phyloP scores from a whole-genome alignment of 805 yeast species.

The Candida insectalens region DNA sequence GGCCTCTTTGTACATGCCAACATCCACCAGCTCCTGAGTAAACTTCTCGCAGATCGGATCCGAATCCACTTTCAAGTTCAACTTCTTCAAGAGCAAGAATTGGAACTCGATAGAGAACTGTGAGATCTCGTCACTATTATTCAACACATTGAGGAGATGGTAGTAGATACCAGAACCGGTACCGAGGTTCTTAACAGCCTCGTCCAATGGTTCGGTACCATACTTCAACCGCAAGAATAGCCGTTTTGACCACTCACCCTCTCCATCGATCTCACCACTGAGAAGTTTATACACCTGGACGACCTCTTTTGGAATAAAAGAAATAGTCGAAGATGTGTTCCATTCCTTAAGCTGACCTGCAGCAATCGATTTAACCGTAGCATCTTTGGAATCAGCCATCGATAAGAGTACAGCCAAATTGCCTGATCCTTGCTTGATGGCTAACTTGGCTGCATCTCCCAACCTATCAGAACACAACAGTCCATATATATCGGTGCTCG shows the following conservation, averaged over 20 bases:
- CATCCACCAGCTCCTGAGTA: constrained; percentile 40
- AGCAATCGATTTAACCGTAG: constrained; percentile 46
- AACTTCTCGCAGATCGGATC: constrained; percentile 22
- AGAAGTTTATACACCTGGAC: constrained; percentile 56
- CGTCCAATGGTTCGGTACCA: constrained; percentile 24
- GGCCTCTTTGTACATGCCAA: constrained; percentile 48
- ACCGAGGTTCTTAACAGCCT: too few species aligned
- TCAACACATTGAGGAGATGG: constrained; percentile 8
- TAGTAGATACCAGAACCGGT: too few species aligned
- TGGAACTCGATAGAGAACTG: constrained; percentile 14
- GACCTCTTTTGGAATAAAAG: constrained; percentile 42
- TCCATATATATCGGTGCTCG: too few species aligned
- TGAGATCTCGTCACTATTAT: constrained; percentile 6
- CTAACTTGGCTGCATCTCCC: constrained; percentile 49
- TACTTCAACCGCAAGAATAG: constrained; percentile 55
- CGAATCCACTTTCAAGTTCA: constrained; percentile 12
- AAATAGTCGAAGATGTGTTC: constrained; percentile 34
- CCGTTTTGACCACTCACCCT: constrained; percentile 54
- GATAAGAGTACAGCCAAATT: constrained; percentile 69
- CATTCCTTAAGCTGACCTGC: constrained; percentile 55
- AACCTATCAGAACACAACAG: constrained; percentile 46
- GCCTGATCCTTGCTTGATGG: constrained; percentile 50
- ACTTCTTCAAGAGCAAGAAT: constrained; percentile 16
- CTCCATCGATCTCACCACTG: constrained; percentile 40
- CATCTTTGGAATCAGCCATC: constrained; percentile 61